Evolutionary conservation across 176 grass and related monocot genomes (phyloP), one percentile per base, ranked within the genome.

Genomic region (Musa troglodytarum): DNA sequence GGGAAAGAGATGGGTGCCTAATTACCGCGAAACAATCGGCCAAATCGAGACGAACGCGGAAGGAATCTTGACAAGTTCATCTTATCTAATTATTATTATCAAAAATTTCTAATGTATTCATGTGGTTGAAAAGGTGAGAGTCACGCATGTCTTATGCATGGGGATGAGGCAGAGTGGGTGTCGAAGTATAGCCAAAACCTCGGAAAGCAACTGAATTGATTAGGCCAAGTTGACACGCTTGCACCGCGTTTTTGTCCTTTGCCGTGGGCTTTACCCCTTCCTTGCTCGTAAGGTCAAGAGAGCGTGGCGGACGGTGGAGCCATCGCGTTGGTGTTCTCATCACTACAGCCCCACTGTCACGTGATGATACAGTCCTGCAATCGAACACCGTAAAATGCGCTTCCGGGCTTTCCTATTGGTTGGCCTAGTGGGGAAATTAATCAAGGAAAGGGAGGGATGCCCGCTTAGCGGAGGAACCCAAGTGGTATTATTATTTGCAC

Each of bases 121-220:
- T 63, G 9, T 12, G 20, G 24, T 63, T 43, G 3, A 43, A 63
- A 24, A 9, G 6, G 20, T 9, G 9, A 21, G 61, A 63, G 1
- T 1, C 8, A 1, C 20, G 0, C 29, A 43, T 63, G 61, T 63
- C 8, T 9, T 24, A 63, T 12, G 61, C 21, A 63, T n/a, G n/a
- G 21, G 21, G 21, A 63, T 24, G n/a, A 23, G n/a, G 16, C 5
- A 63, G 9, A 24, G 61, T 63, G 7, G 16, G 6, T 8, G 20
- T 24, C 0, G 10, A 63, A 65, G 11, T 16, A 75, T 43, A 43
- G 34, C 34, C 34, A 43, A 43, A 72, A 53, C 70, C 51, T 54
- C 25, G 49, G 70, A 73, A 25, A 73, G 70, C 70, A 54, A 73
- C 10, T 73, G 4, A 20, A 8, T 51, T 72, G 51, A 72, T 53